These are phyloP conservation scores for Bauhinia variegata DNA, from an alignment of 306 rosid genomes.

Conservation along the genomic window DNA sequence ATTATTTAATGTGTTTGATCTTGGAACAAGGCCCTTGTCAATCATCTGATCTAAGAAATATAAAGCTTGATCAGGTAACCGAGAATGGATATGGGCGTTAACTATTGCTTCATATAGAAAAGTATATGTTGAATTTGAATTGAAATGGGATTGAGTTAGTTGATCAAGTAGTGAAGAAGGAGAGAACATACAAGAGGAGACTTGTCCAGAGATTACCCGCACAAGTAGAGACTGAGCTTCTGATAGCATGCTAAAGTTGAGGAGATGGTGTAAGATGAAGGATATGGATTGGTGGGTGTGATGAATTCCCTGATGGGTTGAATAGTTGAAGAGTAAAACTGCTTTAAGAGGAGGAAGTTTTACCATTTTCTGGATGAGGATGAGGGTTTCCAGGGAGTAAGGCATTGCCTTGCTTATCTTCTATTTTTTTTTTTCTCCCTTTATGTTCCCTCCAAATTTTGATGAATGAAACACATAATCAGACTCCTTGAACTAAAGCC, in stretches of 20 bases:
- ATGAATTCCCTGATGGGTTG: conserved; percentile 43
- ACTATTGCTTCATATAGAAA: conserved; percentile 55
- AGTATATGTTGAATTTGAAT: conserved; percentile 4
- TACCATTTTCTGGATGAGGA: conserved; percentile 67
- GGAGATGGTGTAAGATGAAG: conserved; percentile 51
- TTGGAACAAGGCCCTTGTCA: conserved; percentile 50
- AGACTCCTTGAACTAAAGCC: too few species aligned
- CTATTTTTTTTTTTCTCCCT: too few species aligned
- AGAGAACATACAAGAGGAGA: conserved; percentile 45
- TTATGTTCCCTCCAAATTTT: too few species aligned
- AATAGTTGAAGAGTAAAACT: conserved; percentile 49
- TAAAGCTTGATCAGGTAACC: conserved; percentile 55
- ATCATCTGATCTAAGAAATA: conserved; percentile 53
- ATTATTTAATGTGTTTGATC: conserved; percentile 57
- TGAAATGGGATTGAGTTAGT: conserved; percentile 45
- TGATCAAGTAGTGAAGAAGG: conserved; percentile 50
- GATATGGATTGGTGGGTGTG: conserved; percentile 56
- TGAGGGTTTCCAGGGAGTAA: conserved; percentile 42
- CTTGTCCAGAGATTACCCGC: conserved; percentile 56
- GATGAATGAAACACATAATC: too few species aligned
- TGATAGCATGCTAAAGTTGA: conserved; percentile 43
- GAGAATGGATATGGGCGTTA: conserved; percentile 58
- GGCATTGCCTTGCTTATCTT: conserved; percentile 46
- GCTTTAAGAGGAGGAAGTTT: conserved; percentile 62
- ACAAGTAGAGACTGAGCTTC: conserved; percentile 60